Evolutionary conservation across 495 filamentous ascomycete genomes (phyloP), one percentile per base, ranked within the genome.

Genomic region (Lentithecium fluviatile): DNA sequence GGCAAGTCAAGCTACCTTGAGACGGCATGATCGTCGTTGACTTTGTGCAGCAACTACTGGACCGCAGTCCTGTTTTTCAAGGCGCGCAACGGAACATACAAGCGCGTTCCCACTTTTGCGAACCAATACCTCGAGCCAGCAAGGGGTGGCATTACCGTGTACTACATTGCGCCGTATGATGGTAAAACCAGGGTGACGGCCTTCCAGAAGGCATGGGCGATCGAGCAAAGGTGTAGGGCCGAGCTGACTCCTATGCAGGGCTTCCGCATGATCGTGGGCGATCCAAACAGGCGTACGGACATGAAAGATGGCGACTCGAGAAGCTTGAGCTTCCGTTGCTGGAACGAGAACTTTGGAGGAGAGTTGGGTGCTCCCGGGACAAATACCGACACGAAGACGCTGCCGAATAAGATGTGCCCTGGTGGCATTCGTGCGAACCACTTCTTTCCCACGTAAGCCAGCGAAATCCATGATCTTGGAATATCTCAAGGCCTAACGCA

Each of bases 31-130:
- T 45, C 42, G 20, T 4, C 7, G 13, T 49, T 49, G 17, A 49
- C 19, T n/a, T 7, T 2, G 6, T 13, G 46, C 49, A 53, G 38
- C 10, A 60, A 60, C 37, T 58, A 58, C 24, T 58, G 56, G 56
- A 58, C 56, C 24, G 56, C 56, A 42, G 77, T 74, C 67, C 63
- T 80, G 43, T 80, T 79, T 70, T 80, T 79, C 70, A 74, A 72
- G 56, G 21, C 21, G 70, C 75, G 73, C 24, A 79, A 79, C 60
- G 76, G 76, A 2, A 76, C 69, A 40, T 78, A 70, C 66, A 78
- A 76, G 61, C 68, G 76, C 34, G 77, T 79, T 34, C 76, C 75
- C 13, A 73, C 77, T 64, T 78, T 79, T 66, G 71, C 68, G 59
- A 75, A 80, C 20, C 73, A 67, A 10, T 75, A 77, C 64, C 75